These are phyloP conservation scores for Mortierella alpina DNA, from an alignment of 192 early-diverging fungal genomes.

Conservation along the genomic window DNA sequence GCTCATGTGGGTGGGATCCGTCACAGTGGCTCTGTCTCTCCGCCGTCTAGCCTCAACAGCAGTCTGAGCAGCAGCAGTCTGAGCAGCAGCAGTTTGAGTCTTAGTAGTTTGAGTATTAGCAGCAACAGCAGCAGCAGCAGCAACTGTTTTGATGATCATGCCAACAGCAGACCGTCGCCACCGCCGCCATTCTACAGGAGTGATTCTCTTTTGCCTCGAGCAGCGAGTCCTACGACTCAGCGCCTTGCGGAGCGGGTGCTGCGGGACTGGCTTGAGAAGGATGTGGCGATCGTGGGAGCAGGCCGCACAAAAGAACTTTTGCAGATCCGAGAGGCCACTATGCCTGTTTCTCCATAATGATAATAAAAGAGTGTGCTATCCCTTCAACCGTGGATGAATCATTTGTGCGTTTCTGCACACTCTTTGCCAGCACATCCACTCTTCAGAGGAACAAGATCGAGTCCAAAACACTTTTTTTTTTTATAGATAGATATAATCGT, in stretches of 20 bases:
- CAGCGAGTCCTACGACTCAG: conserved; percentile 57
- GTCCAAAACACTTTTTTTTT: background rate
- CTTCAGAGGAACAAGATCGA: background rate
- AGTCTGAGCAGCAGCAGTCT: background rate
- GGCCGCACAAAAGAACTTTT: background rate
- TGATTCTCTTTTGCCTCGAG: conserved; percentile 17
- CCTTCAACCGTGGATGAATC: no score
- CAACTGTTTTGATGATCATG: conserved; percentile 19
- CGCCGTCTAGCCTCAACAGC: background rate
- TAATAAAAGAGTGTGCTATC: no score
- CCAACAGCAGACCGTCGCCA: background rate
- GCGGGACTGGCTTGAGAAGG: conserved; percentile 59
- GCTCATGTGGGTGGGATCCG: no score
- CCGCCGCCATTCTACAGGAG: background rate
- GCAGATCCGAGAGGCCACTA: background rate
- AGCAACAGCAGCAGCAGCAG: conserved; percentile 5
- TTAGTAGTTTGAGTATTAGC: background rate
- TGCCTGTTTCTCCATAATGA: no score
- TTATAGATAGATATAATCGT: no score
- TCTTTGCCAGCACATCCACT: background rate
- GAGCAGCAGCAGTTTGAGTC: background rate
- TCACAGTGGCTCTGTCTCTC: no score
- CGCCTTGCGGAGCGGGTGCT: conserved; percentile 58
- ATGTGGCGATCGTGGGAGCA: background rate
- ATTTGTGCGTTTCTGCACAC: background rate